Base-by-base conservation (phyloP, 2,329 filamentous ascomycete species). In the Stagonosporopsis chrysanthemi region DNA sequence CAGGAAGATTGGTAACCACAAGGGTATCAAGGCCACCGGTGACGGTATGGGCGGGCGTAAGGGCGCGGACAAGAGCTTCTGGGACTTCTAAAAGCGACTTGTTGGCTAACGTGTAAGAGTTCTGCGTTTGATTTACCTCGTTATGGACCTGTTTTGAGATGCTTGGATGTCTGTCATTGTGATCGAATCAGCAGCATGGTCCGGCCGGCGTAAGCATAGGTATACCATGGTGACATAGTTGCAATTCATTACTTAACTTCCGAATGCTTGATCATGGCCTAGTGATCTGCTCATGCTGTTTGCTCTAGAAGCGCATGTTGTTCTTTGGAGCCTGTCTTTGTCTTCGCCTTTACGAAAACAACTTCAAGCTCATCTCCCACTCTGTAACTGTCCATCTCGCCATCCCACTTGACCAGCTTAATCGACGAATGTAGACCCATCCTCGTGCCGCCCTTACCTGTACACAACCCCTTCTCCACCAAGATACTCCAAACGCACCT, bases 1-100 rank as follows among this genome's bases (percentile, higher is more conserved):
- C 36, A 43, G 36, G 43, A 62, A 41, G 9, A 54, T 55, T 31
- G 56, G 56, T 2, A 47, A 52, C 23, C 53, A 55, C 31, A 49
- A 49, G 24, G 65, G 66, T 41, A 73, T 71, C 61, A 76, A 73
- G 52, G 70, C 64, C 17, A 63, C 60, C 1, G 74, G 75, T 4
- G 70, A 76, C 51, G 75, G 75, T 15, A 77, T 79, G 77, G 76
- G 77, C 6, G 74, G 74, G 1, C 71, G 74, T 52, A 77, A 75
- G 60, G 75, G 68, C 39, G 63, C 69, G 0, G 67, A 67, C 6
- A 68, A 65, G 29, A 63, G 60, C 14, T 72, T 71, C 52, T 73
- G 70, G 70, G 70, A 73, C 54, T 73, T 73, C 46, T 73, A 66
- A 38, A 33, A n/a, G 19, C 11, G 22, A 24, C 4, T 22, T 6